phyloP scores from a whole-genome alignment of 2,329 filamentous ascomycete genomes.

The Ampelomyces quisqualis region DNA sequence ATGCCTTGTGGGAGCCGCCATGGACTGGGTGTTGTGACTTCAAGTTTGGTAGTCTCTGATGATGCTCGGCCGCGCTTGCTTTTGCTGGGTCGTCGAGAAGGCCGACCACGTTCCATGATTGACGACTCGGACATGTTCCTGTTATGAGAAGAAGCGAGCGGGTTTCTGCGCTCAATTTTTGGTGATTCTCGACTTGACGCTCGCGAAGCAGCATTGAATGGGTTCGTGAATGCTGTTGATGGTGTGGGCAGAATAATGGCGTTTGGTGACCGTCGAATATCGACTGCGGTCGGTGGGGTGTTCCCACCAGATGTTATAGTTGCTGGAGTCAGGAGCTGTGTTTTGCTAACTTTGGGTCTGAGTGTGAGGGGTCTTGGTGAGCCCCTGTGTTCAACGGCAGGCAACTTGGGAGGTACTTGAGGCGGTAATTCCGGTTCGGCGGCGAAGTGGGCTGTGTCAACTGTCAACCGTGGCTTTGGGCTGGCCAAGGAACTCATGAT shows the following conservation, averaged over 20 bases:
- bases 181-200: conserved; percentile 35
- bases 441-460: conserved; percentile 29
- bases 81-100: conserved; percentile 36
- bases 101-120: conserved; percentile 43
- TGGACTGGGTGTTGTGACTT: conserved; percentile 26
- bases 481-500: conserved; percentile 40
- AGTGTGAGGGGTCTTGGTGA: conserved; percentile 39
- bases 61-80: conserved; percentile 35
- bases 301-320: conserved; percentile 26
- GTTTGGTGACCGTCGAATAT: conserved; percentile 38
- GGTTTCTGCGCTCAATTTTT: conserved; percentile 35
- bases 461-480: conserved; percentile 35
- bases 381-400: conserved; percentile 34
- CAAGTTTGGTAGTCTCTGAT: conserved; percentile 35
- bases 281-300: conserved; percentile 31
- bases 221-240: conserved; percentile 35
- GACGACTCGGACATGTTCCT: conserved; percentile 44
- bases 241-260: conserved; percentile 30
- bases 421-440: conserved; percentile 32
- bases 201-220: conserved; percentile 36
- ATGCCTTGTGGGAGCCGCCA: conserved; percentile 44
- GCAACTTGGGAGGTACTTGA: conserved; percentile 43
- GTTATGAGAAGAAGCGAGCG: conserved; percentile 31
- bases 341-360: conserved; percentile 33
- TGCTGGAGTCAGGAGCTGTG: conserved; percentile 36